Conservation (phyloP, 495 filamentous ascomycete genomes). For the Penicillium waksmanii region DNA sequence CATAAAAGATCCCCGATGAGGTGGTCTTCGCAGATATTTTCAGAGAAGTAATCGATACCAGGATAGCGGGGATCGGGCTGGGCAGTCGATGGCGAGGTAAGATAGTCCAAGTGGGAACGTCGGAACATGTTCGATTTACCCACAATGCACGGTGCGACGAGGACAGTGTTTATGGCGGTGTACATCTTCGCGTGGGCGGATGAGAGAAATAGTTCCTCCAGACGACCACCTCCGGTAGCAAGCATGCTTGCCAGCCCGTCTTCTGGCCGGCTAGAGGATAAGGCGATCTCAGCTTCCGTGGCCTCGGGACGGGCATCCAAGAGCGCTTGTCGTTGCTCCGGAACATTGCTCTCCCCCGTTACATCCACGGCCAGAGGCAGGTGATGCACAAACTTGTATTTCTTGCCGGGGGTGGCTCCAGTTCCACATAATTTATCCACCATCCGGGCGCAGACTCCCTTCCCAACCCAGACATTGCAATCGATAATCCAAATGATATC, state of each 20-base stretch:
- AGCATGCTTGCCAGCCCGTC: conserved; percentile 28
- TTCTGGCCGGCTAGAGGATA: conserved; percentile 25
- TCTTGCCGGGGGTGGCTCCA: conserved; percentile 47
- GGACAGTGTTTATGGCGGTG: conserved; percentile 92
- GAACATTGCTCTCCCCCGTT: conserved; percentile 34
- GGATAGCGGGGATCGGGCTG: conserved; percentile 45
- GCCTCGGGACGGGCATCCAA: conserved; percentile 31
- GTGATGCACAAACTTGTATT: conserved; percentile 96
- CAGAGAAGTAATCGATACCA: conserved; percentile 89
- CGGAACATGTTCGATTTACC: conserved; percentile 99
- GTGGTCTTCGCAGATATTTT: conserved; percentile 98
- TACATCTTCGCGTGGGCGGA: conserved; percentile 98
- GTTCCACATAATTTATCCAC: conserved; percentile 82
- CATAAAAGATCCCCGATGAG: conserved; percentile 91
- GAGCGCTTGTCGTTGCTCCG: conserved; percentile 48
- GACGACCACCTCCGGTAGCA: conserved; percentile 69
- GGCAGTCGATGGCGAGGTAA: conserved; percentile 60
- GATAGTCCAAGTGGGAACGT: conserved; percentile 79
- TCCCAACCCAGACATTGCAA: conserved; percentile 92
- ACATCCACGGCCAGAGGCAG: conserved; percentile 85
- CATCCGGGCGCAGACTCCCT: conserved; percentile 79
- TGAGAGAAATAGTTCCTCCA: conserved; percentile 94
- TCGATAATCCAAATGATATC: conserved; percentile 96
- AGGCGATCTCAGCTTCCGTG: conserved; percentile 7
- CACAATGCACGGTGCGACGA: conserved; percentile 89